Percentiles rank a stretch among this genome's conserved stretches.
These are phyloP conservation scores for Mallotus japonicus DNA, from an alignment of 441 rosid genomes.

Conservation along the genomic window DNA sequence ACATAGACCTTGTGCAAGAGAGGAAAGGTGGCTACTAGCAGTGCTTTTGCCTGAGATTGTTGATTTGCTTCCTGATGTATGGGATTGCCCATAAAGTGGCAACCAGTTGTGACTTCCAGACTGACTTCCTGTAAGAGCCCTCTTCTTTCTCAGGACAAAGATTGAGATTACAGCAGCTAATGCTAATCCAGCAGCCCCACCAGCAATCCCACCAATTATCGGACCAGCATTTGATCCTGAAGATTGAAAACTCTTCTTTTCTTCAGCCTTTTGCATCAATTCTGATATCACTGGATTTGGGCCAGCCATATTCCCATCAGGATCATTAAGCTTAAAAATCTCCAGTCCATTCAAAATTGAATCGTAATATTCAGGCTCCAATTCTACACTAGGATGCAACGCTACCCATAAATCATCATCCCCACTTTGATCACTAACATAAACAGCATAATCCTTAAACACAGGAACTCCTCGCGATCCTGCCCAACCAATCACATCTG, in stretches of 20 bases:
- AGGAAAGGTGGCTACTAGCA: conserved; percentile 53
- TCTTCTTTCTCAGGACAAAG: conserved; percentile 39
- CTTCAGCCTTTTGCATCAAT: conserved; percentile 36
- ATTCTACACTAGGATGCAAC: conserved; percentile 34
- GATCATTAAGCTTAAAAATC: conserved; percentile 52
- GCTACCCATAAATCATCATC: conserved; percentile 46
- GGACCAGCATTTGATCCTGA: conserved; percentile 39
- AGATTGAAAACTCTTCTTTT: conserved; percentile 30
- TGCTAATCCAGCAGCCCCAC: conserved; percentile 51
- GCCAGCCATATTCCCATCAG: conserved; percentile 48
- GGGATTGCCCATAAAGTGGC: conserved; percentile 73
- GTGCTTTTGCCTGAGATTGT: conserved; percentile 77
- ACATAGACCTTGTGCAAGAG: conserved; percentile 65
- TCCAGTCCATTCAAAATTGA: conserved; percentile 65
- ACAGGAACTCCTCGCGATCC: conserved; percentile 40
- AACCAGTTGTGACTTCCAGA: conserved; percentile 58
- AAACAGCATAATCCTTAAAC: conserved; percentile 53
- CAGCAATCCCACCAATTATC: conserved; percentile 55
- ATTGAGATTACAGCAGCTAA: conserved; percentile 37
- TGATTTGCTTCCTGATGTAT: conserved; percentile 49
- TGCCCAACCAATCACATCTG: conserved; percentile 64
- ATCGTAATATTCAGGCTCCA: conserved; percentile 50
- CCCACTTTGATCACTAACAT: conserved; percentile 35
- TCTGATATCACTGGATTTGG: conserved; percentile 58
- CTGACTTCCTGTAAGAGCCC: conserved; percentile 38